A percentile compares a stretch with the other conserved stretches of the same genome.
Conservation (phyloP, 495 filamentous ascomycete species). For the Penicillium crystallinum region DNA sequence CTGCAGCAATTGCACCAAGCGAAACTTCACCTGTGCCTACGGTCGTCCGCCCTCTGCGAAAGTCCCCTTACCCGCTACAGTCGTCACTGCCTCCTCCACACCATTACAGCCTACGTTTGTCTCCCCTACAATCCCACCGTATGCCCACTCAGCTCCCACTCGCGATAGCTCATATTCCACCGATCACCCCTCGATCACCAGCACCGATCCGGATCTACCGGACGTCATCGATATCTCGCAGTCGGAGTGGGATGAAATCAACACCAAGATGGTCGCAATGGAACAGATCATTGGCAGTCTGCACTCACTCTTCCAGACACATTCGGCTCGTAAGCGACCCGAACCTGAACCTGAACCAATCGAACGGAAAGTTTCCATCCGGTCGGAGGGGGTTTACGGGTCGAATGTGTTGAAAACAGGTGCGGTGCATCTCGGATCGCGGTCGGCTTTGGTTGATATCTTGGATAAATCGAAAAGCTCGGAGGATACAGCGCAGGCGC, state of each 20-base stretch:
- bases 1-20: slow-evolving; percentile 69
- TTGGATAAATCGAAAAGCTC: slow-evolving; percentile 37
- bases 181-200: slow-evolving; percentile 12
- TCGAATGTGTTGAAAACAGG: slow-evolving; percentile 40
- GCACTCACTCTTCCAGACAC: slow-evolving; percentile 30
- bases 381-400: slow-evolving; percentile 45
- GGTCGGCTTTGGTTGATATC: slow-evolving; percentile 51
- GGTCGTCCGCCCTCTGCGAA: slow-evolving; percentile 51
- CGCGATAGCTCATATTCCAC: slow-evolving; percentile 11
- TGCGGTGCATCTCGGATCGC: slow-evolving; percentile 52
- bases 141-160: slow-evolving; percentile 4
- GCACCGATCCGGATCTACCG: slow-evolving; percentile 20
- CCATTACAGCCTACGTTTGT: slow-evolving; percentile 13
- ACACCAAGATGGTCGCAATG: slow-evolving; percentile 42
- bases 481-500: slow-evolving; percentile 41
- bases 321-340: slow-evolving; percentile 21
- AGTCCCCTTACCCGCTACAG: slow-evolving; percentile 9
- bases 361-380: slow-evolving; percentile 16
- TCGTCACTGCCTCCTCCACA: slow-evolving; percentile 16
- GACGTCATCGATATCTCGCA: slow-evolving; percentile 37
- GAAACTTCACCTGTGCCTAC: slow-evolving; percentile 66
- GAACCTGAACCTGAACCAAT: slow-evolving; percentile 9
- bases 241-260: slow-evolving; percentile 43
- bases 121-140: slow-evolving; percentile 9
- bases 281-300: slow-evolving; percentile 39